A percentile compares a stretch with the other conserved stretches of the same genome.
Evolutionary conservation across 108 stramenopile genomes (phyloP).

Genomic region (Fistulifera pelliculosa): DNA sequence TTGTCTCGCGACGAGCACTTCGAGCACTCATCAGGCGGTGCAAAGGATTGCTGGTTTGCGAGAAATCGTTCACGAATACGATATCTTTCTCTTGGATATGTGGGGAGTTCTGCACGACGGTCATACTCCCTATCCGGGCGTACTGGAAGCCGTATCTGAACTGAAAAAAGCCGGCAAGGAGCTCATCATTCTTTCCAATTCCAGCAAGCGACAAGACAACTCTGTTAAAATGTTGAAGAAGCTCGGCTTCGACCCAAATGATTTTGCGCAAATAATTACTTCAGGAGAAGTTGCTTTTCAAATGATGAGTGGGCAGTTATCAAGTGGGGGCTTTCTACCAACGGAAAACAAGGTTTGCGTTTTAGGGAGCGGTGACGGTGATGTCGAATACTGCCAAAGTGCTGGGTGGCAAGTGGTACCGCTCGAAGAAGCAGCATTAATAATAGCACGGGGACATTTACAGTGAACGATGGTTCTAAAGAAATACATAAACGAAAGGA

Average conservation of each 20-base stretch:
- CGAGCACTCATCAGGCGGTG: not conserved
- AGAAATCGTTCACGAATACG: constrained; percentile 52
- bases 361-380: constrained; percentile 82
- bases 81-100: constrained; percentile 84
- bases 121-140: constrained; percentile 62
- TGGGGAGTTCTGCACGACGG: constrained; percentile 95
- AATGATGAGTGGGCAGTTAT: constrained; percentile 20
- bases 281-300: constrained; percentile 68
- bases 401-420: constrained; percentile 65
- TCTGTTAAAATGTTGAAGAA: constrained; percentile 41
- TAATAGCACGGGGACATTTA: constrained; percentile 83
- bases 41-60: constrained; percentile 2
- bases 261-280: constrained; percentile 64
- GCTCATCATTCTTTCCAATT: constrained; percentile 82
- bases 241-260: constrained; percentile 45
- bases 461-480: constrained; percentile 37
- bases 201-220: constrained; percentile 61
- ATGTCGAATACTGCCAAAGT: constrained; percentile 67
- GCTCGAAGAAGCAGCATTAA: constrained; percentile 80
- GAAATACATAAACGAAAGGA: constrained; percentile 34
- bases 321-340: not conserved
- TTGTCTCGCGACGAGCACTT: too few relatives aligned
- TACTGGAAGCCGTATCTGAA: constrained; percentile 51
- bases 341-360: constrained; percentile 4
- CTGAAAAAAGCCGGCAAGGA: constrained; percentile 48